Percentiles rank a stretch among this genome's conserved stretches.
These are phyloP conservation scores for Skeletonema costatum DNA, from an alignment of 108 stramenopile genomes.

Conservation along the genomic window DNA sequence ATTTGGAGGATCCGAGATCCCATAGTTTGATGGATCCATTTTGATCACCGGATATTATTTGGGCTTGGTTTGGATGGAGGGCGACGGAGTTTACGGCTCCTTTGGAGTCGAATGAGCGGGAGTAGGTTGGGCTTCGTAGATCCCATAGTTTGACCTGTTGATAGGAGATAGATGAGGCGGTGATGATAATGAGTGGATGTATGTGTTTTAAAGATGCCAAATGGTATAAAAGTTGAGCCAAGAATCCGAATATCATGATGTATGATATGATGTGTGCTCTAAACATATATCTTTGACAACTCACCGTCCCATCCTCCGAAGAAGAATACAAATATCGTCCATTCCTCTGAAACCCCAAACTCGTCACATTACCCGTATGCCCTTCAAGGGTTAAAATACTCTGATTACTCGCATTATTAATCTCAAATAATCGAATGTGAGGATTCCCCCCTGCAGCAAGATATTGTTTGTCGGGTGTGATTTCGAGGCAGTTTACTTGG, in stretches of 20 bases:
- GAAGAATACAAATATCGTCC: conserved; percentile 91
- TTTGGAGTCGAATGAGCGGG: conserved; percentile 88
- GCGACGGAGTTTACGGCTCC: conserved; percentile 93
- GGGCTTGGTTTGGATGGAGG: conserved; percentile 91
- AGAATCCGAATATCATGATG: background rate
- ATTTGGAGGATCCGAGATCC: conserved; percentile 76
- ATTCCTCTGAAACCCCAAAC: conserved; percentile 96
- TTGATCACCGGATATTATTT: conserved; percentile 93
- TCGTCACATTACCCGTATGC: conserved; percentile 91
- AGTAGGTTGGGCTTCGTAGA: conserved; percentile 82
- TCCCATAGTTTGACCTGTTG: conserved; percentile 92
- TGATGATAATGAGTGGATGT: background rate
- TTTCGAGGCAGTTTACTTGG: conserved; percentile 95
- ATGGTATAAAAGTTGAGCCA: background rate
- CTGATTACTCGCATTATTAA: conserved; percentile 59
- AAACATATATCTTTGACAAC: conserved; percentile 1
- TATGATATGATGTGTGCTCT: background rate
- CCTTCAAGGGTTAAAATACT: conserved; percentile 83
- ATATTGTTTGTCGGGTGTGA: conserved; percentile 95
- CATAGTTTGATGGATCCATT: conserved; percentile 88
- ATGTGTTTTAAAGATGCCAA: no score
- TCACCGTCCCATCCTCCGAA: conserved; percentile 85
- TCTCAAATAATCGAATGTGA: conserved; percentile 90
- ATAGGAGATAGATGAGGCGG: conserved; percentile 6
- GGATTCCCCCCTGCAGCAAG: conserved; percentile 97